phyloP scores from a whole-genome alignment of 1,139 yeast genomes.

The Geotrichum fermentans region DNA sequence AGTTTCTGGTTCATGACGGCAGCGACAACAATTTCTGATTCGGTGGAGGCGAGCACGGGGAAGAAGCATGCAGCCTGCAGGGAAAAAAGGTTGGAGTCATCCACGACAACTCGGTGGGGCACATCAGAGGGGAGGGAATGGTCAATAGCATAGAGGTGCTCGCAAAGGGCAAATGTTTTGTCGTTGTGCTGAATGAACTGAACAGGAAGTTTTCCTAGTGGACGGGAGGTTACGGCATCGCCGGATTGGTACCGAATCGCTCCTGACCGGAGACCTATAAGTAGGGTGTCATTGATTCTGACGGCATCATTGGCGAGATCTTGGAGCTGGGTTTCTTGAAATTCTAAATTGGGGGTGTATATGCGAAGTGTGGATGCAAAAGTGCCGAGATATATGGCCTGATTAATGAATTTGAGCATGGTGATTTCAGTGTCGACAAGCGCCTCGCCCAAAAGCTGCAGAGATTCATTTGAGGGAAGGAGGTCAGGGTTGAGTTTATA shows the following conservation, averaged over 20 bases:
- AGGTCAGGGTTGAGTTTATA: neutral
- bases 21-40: constrained; percentile 6
- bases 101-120: constrained; percentile 11
- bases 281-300: neutral
- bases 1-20: constrained; percentile 9
- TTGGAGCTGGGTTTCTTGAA: neutral
- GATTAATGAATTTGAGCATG: constrained; percentile 2
- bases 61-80: constrained; percentile 16
- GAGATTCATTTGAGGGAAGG: neutral
- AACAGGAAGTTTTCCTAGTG: constrained; percentile 11
- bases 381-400: neutral
- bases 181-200: constrained; percentile 7
- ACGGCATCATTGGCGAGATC: constrained; percentile 7
- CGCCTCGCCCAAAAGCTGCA: neutral
- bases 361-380: neutral
- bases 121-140: constrained; percentile 1
- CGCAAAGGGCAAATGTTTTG: constrained; percentile 5
- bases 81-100: neutral
- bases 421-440: neutral
- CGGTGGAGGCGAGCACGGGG: constrained; percentile 1
- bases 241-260: neutral
- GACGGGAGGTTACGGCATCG: neutral
- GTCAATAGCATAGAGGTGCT: neutral
- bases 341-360: neutral
- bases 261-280: constrained; percentile 13